Evolutionary conservation across 1,139 yeast genomes (phyloP).

Genomic region (Pichia sorboxylosa): DNA sequence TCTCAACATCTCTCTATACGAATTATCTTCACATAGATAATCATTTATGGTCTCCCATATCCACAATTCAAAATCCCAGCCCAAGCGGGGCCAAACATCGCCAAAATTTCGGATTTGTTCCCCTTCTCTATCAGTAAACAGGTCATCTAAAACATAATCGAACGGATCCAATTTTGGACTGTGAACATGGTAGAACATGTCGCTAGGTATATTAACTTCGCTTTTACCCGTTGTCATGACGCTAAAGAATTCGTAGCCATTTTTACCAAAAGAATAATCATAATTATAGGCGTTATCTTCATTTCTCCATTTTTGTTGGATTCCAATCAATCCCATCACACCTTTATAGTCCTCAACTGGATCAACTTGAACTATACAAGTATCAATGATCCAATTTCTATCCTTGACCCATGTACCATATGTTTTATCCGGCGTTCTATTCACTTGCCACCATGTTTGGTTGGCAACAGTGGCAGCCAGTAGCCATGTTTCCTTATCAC

Average conservation of each 20-base stretch:
- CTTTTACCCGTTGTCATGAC: conserved; percentile 5
- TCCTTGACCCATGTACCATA: conserved; percentile 26
- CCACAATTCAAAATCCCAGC: conserved; percentile 16
- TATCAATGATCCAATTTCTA: conserved; percentile 19
- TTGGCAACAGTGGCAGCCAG: conserved; percentile 45
- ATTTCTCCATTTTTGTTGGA: conserved; percentile 10
- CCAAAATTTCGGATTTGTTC: conserved; percentile 15
- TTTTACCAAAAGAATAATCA: conserved; percentile 14
- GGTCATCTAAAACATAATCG: conserved; percentile 12
- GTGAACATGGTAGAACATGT: conserved; percentile 30
- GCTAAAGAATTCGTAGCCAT: conserved; percentile 8
- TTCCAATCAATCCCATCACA: conserved; percentile 8
- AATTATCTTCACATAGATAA: conserved; percentile 12
- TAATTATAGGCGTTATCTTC: conserved; percentile 14
- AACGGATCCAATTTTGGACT: conserved; percentile 28
- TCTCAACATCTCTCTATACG: conserved; percentile 3
- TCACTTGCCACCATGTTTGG: conserved; percentile 41
- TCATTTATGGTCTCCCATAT: conserved; percentile 15
- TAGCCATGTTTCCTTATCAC: conserved; percentile 55
- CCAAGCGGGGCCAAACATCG: conserved; percentile 10
- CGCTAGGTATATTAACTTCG: conserved; percentile 9
- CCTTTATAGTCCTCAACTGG: conserved; percentile 16
- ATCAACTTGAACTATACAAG: conserved; percentile 17
- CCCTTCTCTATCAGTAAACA: conserved; percentile 10
- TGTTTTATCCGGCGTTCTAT: conserved; percentile 15